Evolutionary conservation across 2,329 filamentous ascomycete species (phyloP), one percentile per base, ranked within the genome.

Genomic region (Colletotrichum tanaceti): DNA sequence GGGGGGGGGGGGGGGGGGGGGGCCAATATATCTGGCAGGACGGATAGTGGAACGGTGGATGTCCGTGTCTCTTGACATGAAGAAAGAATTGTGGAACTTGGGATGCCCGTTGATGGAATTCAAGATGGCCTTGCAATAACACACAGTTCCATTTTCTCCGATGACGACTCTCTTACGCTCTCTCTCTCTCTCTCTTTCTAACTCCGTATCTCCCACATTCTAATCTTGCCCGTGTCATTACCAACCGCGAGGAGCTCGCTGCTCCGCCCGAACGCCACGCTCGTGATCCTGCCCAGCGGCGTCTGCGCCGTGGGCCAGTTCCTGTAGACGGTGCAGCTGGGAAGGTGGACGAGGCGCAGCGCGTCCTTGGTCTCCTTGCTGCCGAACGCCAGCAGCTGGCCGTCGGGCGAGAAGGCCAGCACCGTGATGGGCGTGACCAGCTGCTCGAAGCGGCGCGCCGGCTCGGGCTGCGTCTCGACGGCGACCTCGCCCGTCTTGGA

Each of bases 301-400:
- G 96, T 99, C 77, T 92, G 90, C 71, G 90, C 88, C 62, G 95
- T 99, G 28, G 96, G 96, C 96, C 96, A 99, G 80, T 99, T 99
- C 75, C 91, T 90, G 85, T 96, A 99, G 22, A 98, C 93, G 1
- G 94, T 97, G 79, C 94, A 97, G 73, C 89, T 94, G 0, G 95
- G 94, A 73, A 99, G 82, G 79, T 99, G 96, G 39, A 95, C 93
- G 72, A 99, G 82, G 75, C 92, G 87, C 78, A 99, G 81, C 0
- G 94, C 93, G 80, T 98, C 94, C 77, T 91, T 91, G 85, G 97
- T 97, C 86, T 92, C 92, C 71, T 88, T 88, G 79, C 93, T 97
- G 47, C 90, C 92, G 83, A 98, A 94, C 0, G 90, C 93, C 73
- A 99, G 82, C 58, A 98, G 82, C 81, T 99, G 96, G 1, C 94